A percentile compares a stretch with the other conserved stretches of the same genome.
These are phyloP conservation scores for Apiotrichum montevideense DNA, from an alignment of 1,284 basidiomycete species.

Conservation along the genomic window DNA sequence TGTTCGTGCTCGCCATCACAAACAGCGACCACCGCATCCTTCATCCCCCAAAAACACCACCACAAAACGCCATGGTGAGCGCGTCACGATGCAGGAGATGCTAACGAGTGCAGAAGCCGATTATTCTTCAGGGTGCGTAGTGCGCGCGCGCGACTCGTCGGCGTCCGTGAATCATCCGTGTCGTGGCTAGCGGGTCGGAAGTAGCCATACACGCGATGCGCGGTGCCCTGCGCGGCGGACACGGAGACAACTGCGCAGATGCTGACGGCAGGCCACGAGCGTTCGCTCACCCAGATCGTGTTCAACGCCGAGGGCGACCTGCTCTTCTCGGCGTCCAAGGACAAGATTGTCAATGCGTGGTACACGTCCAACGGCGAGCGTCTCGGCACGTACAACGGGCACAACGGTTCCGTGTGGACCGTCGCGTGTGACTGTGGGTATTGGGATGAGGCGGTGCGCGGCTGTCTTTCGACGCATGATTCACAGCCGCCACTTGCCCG, in stretches of 20 bases:
- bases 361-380: slow-evolving; percentile 98
- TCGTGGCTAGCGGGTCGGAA: too few species aligned
- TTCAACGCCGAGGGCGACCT: slow-evolving; percentile 96
- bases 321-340: slow-evolving; percentile 93
- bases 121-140: slow-evolving; percentile 44
- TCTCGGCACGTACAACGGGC: slow-evolving; percentile 90
- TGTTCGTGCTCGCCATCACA: slow-evolving; percentile 3
- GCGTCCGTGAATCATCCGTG: too few species aligned
- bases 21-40: background rate
- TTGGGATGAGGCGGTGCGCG: too few species aligned
- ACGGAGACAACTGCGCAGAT: too few species aligned
- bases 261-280: slow-evolving; percentile 72
- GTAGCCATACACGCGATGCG: too few species aligned
- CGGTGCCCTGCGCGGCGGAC: too few species aligned
- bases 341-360: slow-evolving; percentile 93
- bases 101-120: slow-evolving; percentile 40
- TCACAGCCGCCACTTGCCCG: background rate
- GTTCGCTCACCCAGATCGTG: slow-evolving; percentile 93
- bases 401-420: slow-evolving; percentile 96
- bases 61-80: slow-evolving; percentile 14
- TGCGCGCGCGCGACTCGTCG: too few species aligned
- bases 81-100: background rate
- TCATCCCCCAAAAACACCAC: background rate
- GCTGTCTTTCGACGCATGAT: too few species aligned
- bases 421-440: slow-evolving; percentile 88